phyloP scores from a whole-genome alignment of 129 eudicot species.

The Flaveria linearis region DNA sequence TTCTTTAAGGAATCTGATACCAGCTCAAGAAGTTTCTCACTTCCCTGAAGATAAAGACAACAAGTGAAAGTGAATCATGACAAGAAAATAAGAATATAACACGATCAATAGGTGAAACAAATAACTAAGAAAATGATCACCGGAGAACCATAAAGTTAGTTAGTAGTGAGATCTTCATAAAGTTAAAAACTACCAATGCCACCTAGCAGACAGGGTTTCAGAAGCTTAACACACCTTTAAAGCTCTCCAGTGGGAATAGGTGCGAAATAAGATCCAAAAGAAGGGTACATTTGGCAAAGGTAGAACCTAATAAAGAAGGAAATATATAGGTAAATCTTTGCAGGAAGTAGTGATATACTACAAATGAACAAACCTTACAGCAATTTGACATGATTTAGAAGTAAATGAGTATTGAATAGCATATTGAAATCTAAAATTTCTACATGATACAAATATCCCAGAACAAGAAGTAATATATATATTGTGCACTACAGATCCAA shows the following conservation, averaged over 20 bases:
- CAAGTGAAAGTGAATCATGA: slow-evolving; percentile 6
- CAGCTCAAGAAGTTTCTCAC: slow-evolving; percentile 83
- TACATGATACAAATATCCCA: slow-evolving; percentile 4
- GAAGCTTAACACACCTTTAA: slow-evolving; percentile 58
- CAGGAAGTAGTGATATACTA: not conserved
- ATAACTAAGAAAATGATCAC: not conserved
- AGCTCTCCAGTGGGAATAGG: slow-evolving; percentile 97
- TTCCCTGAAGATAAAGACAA: slow-evolving; percentile 55
- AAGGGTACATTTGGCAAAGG: slow-evolving; percentile 96
- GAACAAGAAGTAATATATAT: slow-evolving; percentile 1
- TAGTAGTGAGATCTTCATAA: slow-evolving; percentile 6
- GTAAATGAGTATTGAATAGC: not conserved
- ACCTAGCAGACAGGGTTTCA: slow-evolving; percentile 1
- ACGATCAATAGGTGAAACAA: not conserved
- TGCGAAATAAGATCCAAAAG: slow-evolving; percentile 87
- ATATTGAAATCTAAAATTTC: not conserved
- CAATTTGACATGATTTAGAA: slow-evolving; percentile 3
- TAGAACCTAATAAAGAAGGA: slow-evolving; percentile 55
- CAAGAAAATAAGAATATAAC: not conserved
- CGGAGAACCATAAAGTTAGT: not conserved
- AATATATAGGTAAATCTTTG: slow-evolving; percentile 8
- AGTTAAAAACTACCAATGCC: not conserved
- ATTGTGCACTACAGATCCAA: not conserved
- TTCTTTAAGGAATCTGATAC: slow-evolving; percentile 61
- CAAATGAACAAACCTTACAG: slow-evolving; percentile 9